These are phyloP conservation scores for Pythium volutum DNA, from an alignment of 352 stramenopile genomes.

Conservation along the genomic window DNA sequence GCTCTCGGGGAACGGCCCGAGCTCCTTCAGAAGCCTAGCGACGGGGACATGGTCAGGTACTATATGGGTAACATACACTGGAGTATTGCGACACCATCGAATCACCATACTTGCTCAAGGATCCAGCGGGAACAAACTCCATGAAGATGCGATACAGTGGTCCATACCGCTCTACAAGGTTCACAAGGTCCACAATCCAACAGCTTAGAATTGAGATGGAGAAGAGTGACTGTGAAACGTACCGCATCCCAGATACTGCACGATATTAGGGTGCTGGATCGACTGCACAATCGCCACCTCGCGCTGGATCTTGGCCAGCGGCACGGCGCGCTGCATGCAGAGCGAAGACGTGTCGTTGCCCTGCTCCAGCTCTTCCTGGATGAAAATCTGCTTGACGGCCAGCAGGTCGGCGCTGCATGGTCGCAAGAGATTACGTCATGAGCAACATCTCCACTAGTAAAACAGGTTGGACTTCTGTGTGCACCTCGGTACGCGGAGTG, in stretches of 20 bases:
- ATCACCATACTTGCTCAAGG: slow-evolving; percentile 50
- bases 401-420: slow-evolving; percentile 69
- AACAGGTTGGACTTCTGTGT: background rate
- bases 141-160: slow-evolving; percentile 74
- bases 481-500: slow-evolving; percentile 60
- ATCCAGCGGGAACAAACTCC: slow-evolving; percentile 84
- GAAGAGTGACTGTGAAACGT: background rate
- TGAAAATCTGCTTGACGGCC: slow-evolving; percentile 86
- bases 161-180: slow-evolving; percentile 45
- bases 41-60: background rate
- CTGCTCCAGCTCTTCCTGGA: slow-evolving; percentile 67
- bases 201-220: background rate
- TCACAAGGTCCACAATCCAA: background rate
- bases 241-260: slow-evolving; percentile 61
- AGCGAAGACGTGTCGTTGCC: slow-evolving; percentile 68
- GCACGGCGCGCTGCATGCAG: slow-evolving; percentile 51
- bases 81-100: background rate
- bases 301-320: slow-evolving; percentile 52
- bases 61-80: background rate
- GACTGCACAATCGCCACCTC: slow-evolving; percentile 45
- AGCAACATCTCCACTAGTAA: background rate
- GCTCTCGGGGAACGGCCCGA: slow-evolving; percentile 65
- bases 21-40: slow-evolving; percentile 72
- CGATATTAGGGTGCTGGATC: slow-evolving; percentile 60
- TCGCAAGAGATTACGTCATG: background rate